Conservation (phyloP, 192 early-diverging fungal genomes). For the Geosiphon pyriformis region DNA sequence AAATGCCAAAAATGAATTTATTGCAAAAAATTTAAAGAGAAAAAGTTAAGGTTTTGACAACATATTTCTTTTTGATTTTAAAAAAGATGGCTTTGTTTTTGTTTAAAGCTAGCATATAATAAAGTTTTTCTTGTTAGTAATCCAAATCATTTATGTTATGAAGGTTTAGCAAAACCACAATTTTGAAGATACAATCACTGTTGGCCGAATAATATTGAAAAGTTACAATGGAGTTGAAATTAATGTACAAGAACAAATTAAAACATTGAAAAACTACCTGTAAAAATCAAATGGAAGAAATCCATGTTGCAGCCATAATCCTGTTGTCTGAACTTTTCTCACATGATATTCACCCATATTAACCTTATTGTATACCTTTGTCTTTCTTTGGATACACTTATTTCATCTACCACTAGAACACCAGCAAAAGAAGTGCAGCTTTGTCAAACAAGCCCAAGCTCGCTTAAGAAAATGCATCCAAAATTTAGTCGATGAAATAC, state of each 20-base stretch:
- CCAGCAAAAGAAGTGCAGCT: slow-evolving; percentile 13
- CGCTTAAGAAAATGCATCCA: slow-evolving; percentile 12
- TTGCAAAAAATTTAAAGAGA: background rate
- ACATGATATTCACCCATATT: slow-evolving; percentile 14
- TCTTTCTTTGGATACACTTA: slow-evolving; percentile 11
- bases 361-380: slow-evolving; percentile 9
- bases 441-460: slow-evolving; percentile 12
- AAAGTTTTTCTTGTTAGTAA: background rate
- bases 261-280: slow-evolving; percentile 15
- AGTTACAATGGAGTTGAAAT: slow-evolving; percentile 8
- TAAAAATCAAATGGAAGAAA: slow-evolving; percentile 6
- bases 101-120: slow-evolving; percentile 1
- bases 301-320: background rate
- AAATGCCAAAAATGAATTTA: background rate
- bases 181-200: background rate
- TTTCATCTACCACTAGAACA: slow-evolving; percentile 12
- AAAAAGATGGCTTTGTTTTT: slow-evolving; percentile 6
- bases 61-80: background rate
- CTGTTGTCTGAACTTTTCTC: slow-evolving; percentile 13
- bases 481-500: slow-evolving; percentile 20
- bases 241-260: slow-evolving; percentile 20
- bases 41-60: background rate
- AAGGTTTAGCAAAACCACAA: background rate
- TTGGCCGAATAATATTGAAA: slow-evolving; percentile 12
- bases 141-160: background rate